phyloP scores from a whole-genome alignment of 2,329 filamentous ascomycete genomes.

The Thermoascus crustaceus region DNA sequence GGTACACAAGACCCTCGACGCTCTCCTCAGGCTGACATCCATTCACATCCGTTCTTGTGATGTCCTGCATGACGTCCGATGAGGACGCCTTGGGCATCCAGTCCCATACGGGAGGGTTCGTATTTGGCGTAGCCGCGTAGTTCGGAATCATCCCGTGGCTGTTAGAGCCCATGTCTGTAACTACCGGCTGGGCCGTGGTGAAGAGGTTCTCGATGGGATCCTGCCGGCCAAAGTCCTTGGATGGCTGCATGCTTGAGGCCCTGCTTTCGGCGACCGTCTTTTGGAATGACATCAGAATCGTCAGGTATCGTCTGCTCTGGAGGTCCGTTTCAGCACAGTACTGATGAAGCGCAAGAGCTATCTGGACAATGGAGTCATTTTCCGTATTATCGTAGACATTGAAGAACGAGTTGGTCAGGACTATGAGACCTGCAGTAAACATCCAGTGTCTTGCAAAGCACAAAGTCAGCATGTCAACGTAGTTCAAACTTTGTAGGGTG shows the following conservation, averaged over 20 bases:
- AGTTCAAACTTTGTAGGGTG: background rate
- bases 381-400: slow-evolving; percentile 42
- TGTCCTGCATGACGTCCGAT: slow-evolving; percentile 3
- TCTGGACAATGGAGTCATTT: slow-evolving; percentile 35
- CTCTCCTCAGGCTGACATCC: slow-evolving; percentile 4
- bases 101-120: slow-evolving; percentile 8
- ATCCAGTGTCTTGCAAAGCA: slow-evolving; percentile 50
- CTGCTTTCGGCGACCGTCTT: slow-evolving; percentile 15
- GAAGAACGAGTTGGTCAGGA: slow-evolving; percentile 51
- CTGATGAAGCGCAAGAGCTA: slow-evolving; percentile 42
- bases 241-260: slow-evolving; percentile 3
- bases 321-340: slow-evolving; percentile 43
- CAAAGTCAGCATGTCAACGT: slow-evolving; percentile 1
- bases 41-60: slow-evolving; percentile 2
- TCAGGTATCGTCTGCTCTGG: slow-evolving; percentile 43
- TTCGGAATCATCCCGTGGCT: slow-evolving; percentile 1
- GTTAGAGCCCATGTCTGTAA: background rate
- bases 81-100: slow-evolving; percentile 4
- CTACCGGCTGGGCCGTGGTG: slow-evolving; percentile 2
- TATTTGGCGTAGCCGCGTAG: background rate
- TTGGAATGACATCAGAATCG: slow-evolving; percentile 45
- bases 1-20: slow-evolving; percentile 11
- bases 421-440: slow-evolving; percentile 47
- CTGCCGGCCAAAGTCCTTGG: slow-evolving; percentile 4
- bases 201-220: slow-evolving; percentile 11